phyloP scores from a whole-genome alignment of 164 flowering plant species.

The Warburgia ugandensis region DNA sequence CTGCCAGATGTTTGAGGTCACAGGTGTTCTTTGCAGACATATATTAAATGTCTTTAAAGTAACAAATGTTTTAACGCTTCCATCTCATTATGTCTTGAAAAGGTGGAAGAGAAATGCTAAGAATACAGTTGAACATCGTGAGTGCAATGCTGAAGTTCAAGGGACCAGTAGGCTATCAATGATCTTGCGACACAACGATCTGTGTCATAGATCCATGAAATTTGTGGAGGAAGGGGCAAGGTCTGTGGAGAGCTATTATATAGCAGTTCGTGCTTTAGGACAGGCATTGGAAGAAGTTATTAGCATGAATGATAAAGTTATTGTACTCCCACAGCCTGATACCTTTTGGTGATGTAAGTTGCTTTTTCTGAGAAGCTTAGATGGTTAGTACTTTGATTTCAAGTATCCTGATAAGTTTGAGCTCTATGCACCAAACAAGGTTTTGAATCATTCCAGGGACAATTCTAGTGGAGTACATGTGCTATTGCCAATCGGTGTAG shows the following conservation, averaged over 20 bases:
- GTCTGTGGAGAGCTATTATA: conserved; percentile 2
- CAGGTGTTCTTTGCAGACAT: conserved; percentile 12
- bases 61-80: conserved; percentile 6
- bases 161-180: conserved; percentile 4
- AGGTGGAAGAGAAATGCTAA: conserved; percentile 10
- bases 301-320: neutral
- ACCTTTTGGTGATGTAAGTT: too few species aligned
- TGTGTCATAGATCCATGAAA: conserved; percentile 4
- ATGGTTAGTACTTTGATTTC: too few species aligned
- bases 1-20: conserved; percentile 12
- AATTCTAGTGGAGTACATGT: too few species aligned
- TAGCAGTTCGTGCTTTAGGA: conserved; percentile 4
- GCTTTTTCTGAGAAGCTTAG: too few species aligned
- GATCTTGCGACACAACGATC: conserved; percentile 8
- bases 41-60: conserved; percentile 8
- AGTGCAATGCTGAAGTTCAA: neutral
- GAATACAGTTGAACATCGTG: neutral
- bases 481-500: too few species aligned
- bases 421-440: too few species aligned
- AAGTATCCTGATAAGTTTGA: too few species aligned
- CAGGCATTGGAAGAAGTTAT: conserved; percentile 1
- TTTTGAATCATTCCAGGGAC: too few species aligned
- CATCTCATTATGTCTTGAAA: conserved; percentile 13
- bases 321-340: neutral
- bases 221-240: conserved; percentile 11